Evolutionary conservation across 805 yeast species (phyloP), one percentile per base, ranked within the genome.

Genomic region (Debaryomyces castellii): DNA sequence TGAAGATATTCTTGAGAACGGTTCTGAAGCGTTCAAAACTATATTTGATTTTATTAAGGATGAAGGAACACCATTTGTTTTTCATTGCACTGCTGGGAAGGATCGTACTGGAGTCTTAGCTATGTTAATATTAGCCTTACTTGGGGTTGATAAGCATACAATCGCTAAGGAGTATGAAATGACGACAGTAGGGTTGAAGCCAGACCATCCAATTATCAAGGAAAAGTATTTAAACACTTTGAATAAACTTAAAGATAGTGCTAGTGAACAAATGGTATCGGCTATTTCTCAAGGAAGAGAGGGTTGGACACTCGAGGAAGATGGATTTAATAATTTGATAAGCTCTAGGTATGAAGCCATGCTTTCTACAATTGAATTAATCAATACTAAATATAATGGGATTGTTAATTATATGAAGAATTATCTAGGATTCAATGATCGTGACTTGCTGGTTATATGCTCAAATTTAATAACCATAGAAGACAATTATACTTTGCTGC

Each of bases 11-110:
- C 60, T 88, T 42, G 66, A 60, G 4, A 54, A 64, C 18, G 90
- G 89, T 0, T 60, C 63, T 1, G 60, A 55, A 3, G 69, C 80
- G 4, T 83, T 77, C 57, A 71, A 66, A 39, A 58, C 60, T 7
- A 74, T 88, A 25, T 78, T 87, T 54, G 62, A 66, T 39, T 79
- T 71, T 55, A 67, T 89, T 39, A 69, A 82, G 39, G 88, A 85
- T 46, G 68, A 66, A 17, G 76, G 79, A 2, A 49, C 55, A 16
- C 35, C 39, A 2, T 66, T 89, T 47, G 63, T 85, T 8, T 80
- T 83, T 62, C 92, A 87, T 59, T 89, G 96, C 64, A 80, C 91
- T 3, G 92, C 92, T 1, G 96, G 96, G 2, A 89, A 88, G 61
- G 96, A 89, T 60, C 76, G 96, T 37, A 88, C 96, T 0, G 96